Base-by-base conservation (phyloP, 1,284 basidiomycete species). In the Mycena sp. region DNA sequence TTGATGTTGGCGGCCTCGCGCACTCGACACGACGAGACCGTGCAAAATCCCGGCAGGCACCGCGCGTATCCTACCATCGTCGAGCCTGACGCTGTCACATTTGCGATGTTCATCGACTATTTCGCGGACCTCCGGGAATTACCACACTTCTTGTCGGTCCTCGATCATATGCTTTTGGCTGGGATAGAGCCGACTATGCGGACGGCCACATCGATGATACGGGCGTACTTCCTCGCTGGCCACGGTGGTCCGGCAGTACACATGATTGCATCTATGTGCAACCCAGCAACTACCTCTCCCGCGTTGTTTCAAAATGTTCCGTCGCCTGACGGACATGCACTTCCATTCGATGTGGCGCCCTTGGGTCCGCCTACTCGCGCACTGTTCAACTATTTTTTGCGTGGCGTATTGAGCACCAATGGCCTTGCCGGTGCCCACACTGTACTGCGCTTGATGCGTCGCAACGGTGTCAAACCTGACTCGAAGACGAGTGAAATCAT, bases 91-190 rank as follows among this genome's bases (percentile, higher is more conserved):
- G 83, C 86, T 9, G 82, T 83, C 13, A 94, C 93, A 2, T 92
- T 89, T 80, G 87, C 88, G 13, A 87, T 91, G 41, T 84, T 93
- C 72, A 86, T 93, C 77, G 86, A 89, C 76, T 84, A 89, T 74
- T 79, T 89, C 64, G 85, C 86, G n/a, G 80, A 76, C 22, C 81
- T 81, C 52, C 80, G 80, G 44, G 84, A 90, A 74, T 79, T 88
- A 30, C 71, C 81, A n/a, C 83, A 83, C 55, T 84, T 88, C 11
- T 77, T 87, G 62, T 77, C 80, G 38, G 79, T 92, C 54, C 80
- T 91, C 60, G 78, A 84, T 50, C 83, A 82, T 44, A 88, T 93
- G 86, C 75, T 81, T 54, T 70, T 77, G 16, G 77, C 80, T 18
- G 83, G 82, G 57, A 79, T 89, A 62, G 73, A 75, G n/a, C 85